Evolutionary conservation across 805 yeast genomes (phyloP).

Genomic region (Starmera caribaea): DNA sequence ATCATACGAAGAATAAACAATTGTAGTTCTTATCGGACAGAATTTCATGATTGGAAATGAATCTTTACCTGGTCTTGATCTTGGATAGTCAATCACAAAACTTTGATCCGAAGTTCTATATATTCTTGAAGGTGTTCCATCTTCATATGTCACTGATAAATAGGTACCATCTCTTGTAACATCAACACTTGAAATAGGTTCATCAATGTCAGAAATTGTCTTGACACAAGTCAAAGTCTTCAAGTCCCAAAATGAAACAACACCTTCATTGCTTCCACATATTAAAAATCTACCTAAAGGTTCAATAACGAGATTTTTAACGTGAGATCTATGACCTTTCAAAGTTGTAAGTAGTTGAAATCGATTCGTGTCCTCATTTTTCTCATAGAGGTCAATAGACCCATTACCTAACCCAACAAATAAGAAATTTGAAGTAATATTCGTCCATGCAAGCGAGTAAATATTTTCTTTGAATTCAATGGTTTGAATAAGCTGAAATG

Average conservation of each 20-base stretch:
- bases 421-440: slow-evolving; percentile 24
- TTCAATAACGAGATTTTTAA: slow-evolving; percentile 37
- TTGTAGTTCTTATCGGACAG: slow-evolving; percentile 19
- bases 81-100: slow-evolving; percentile 10
- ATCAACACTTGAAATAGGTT: slow-evolving; percentile 30
- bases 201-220: slow-evolving; percentile 32
- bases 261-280: slow-evolving; percentile 50
- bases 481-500: slow-evolving; percentile 21
- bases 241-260: slow-evolving; percentile 40
- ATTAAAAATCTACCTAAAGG: slow-evolving; percentile 42
- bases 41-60: slow-evolving; percentile 21
- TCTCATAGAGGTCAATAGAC: slow-evolving; percentile 18
- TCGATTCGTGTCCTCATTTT: slow-evolving; percentile 1
- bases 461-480: slow-evolving; percentile 17
- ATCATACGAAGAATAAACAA: slow-evolving; percentile 19
- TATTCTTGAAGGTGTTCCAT: slow-evolving; percentile 29
- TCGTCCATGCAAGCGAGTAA: slow-evolving; percentile 22
- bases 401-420: slow-evolving; percentile 43
- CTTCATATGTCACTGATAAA: slow-evolving; percentile 35
- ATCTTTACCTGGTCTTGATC: slow-evolving; percentile 9
- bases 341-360: slow-evolving; percentile 11
- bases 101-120: slow-evolving; percentile 24
- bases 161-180: slow-evolving; percentile 36
- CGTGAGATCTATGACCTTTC: slow-evolving; percentile 42
- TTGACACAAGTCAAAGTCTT: slow-evolving; percentile 26